Evolutionary conservation across 2,329 filamentous ascomycete species (phyloP).

Genomic region (Trichoderma afroharzianum): DNA sequence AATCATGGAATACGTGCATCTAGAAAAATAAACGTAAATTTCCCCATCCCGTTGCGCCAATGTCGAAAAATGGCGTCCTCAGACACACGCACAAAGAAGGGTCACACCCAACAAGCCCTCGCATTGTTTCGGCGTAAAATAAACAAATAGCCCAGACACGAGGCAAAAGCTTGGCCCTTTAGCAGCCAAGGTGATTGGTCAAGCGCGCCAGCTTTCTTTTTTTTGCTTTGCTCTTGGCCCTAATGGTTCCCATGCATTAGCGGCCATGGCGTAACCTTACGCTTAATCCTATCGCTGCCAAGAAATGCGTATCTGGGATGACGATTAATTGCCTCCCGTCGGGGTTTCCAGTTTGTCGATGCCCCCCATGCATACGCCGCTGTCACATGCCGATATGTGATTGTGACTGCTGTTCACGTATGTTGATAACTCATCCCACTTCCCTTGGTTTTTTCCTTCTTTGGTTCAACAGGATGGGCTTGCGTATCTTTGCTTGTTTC

Average conservation of each 20-base stretch:
- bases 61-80: background rate
- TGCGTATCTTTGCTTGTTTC: background rate
- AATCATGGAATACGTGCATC: background rate
- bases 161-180: background rate
- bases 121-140: background rate
- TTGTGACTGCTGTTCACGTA: background rate
- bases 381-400: background rate
- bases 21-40: background rate
- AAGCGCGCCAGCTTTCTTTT: background rate
- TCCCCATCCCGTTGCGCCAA: background rate
- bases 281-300: slow-evolving; percentile 16
- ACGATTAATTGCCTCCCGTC: background rate
- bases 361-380: background rate
- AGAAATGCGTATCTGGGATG: slow-evolving; percentile 9
- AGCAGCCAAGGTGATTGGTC: background rate
- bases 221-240: background rate
- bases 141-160: background rate
- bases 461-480: background rate
- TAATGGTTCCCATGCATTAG: background rate
- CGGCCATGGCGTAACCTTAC: slow-evolving; percentile 15
- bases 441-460: background rate
- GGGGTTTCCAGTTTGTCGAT: background rate
- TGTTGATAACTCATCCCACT: background rate
- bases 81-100: background rate
- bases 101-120: background rate